Percentiles rank a stretch among this genome's conserved stretches.
phyloP scores from a whole-genome alignment of 768 basidiomycete genomes.

The Kwoniella botswanensis region DNA sequence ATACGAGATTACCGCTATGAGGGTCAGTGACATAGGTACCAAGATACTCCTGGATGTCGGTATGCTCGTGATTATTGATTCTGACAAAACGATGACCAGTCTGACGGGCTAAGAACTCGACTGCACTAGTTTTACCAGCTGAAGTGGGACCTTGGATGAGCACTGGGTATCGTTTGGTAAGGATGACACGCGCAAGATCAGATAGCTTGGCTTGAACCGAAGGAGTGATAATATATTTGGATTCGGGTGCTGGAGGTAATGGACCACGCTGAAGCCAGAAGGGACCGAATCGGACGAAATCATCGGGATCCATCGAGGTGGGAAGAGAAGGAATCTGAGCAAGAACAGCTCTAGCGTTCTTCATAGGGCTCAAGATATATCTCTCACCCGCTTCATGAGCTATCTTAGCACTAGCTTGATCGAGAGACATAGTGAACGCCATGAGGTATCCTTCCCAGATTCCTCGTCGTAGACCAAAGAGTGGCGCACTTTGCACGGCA shows the following conservation, averaged over 20 bases:
- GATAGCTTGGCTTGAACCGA: slow-evolving; percentile 94
- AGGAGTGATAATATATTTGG: slow-evolving; percentile 88
- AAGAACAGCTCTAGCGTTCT: slow-evolving; percentile 77
- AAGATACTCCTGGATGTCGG: slow-evolving; percentile 97
- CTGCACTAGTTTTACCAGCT: slow-evolving; percentile 93
- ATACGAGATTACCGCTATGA: slow-evolving; percentile 87
- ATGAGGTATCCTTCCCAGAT: slow-evolving; percentile 97
- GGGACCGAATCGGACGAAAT: slow-evolving; percentile 82
- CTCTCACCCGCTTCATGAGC: slow-evolving; percentile 74
- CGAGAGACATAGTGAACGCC: slow-evolving; percentile 96
- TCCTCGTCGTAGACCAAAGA: slow-evolving; percentile 80
- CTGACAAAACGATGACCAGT: slow-evolving; percentile 95
- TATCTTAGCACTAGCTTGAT: slow-evolving; percentile 69
- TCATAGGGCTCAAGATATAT: slow-evolving; percentile 76
- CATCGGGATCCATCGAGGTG: slow-evolving; percentile 62
- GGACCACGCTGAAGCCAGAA: slow-evolving; percentile 87
- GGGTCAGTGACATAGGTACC: slow-evolving; percentile 96
- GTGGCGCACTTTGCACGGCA: slow-evolving; percentile 76
- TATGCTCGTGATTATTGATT: slow-evolving; percentile 99
- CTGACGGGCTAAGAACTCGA: slow-evolving; percentile 89
- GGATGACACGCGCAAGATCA: slow-evolving; percentile 87
- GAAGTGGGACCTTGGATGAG: slow-evolving; percentile 98
- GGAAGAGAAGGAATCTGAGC: slow-evolving; percentile 69
- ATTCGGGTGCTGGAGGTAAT: slow-evolving; percentile 66
- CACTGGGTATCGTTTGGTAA: slow-evolving; percentile 87